phyloP scores from a whole-genome alignment of 2,329 filamentous ascomycete species.

The Calonectria pseudoturangicola region DNA sequence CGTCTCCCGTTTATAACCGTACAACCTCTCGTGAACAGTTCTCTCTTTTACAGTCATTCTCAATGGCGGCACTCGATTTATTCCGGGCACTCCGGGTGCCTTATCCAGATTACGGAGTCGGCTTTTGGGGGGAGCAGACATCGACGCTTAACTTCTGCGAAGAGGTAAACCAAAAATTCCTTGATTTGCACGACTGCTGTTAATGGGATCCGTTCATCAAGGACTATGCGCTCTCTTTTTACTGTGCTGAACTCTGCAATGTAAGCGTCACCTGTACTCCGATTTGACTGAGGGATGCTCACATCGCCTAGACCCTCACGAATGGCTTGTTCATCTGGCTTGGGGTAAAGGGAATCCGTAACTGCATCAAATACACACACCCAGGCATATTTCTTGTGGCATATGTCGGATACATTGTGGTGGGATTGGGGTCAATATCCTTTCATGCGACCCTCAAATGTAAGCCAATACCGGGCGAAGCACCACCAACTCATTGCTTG shows the following conservation, averaged over 20 bases:
- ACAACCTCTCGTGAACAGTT: conserved; percentile 22
- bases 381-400: conserved; percentile 83
- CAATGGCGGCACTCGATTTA: conserved; percentile 41
- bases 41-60: conserved; percentile 14
- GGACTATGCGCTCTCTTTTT: conserved; percentile 82
- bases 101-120: conserved; percentile 68
- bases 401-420: conserved; percentile 72
- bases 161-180: conserved; percentile 73
- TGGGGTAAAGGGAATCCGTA: conserved; percentile 83
- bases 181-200: conserved; percentile 2
- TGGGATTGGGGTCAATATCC: conserved; percentile 73
- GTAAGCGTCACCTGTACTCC: conserved; percentile 51
- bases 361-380: conserved; percentile 83
- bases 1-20: conserved; percentile 16
- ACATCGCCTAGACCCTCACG: conserved; percentile 77
- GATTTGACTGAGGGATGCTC: conserved; percentile 1
- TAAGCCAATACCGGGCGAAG: conserved; percentile 55
- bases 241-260: conserved; percentile 86
- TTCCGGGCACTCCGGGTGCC: conserved; percentile 55
- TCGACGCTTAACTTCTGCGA: conserved; percentile 88
- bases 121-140: conserved; percentile 82
- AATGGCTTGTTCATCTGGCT: conserved; percentile 89
- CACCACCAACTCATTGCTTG: background rate
- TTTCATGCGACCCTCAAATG: conserved; percentile 75
- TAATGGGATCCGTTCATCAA: conserved; percentile 44